Conservation (phyloP, 495 filamentous ascomycete genomes). For the Pyronema domesticum region DNA sequence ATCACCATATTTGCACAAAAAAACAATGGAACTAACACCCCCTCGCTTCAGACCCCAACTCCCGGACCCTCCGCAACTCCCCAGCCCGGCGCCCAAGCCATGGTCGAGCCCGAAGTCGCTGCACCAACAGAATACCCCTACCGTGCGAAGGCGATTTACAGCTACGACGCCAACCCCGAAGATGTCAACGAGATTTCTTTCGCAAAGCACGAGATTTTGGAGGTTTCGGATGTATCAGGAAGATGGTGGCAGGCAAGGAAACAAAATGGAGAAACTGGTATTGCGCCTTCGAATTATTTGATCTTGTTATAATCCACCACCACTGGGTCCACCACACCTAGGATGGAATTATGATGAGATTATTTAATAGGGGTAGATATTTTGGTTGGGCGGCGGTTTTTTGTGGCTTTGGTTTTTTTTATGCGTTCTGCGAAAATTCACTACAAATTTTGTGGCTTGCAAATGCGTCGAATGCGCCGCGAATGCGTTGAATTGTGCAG, state of each 20-base stretch:
- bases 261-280: constrained; percentile 84
- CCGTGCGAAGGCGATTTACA: constrained; percentile 93
- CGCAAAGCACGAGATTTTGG: constrained; percentile 85
- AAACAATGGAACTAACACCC: constrained; percentile 38
- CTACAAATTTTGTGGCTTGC: no score
- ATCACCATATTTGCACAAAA: constrained; percentile 28
- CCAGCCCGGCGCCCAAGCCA: constrained; percentile 11
- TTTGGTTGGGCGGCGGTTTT: no score
- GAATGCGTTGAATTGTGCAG: no score
- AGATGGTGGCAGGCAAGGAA: constrained; percentile 98
- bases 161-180: constrained; percentile 93
- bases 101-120: constrained; percentile 40
- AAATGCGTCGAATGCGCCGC: no score
- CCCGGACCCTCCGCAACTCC: constrained; percentile 21
- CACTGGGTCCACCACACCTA: no score
- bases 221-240: constrained; percentile 92
- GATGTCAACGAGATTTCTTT: constrained; percentile 98
- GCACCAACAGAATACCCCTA: constrained; percentile 90
- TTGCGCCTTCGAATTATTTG: constrained; percentile 94
- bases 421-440: no score
- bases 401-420: no score
- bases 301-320: constrained; percentile 55
- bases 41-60: constrained; percentile 29
- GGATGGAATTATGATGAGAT: no score
- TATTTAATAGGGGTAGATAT: no score